Conservation (phyloP, 1,284 basidiomycete genomes). For the Veloboletus limbatus region DNA sequence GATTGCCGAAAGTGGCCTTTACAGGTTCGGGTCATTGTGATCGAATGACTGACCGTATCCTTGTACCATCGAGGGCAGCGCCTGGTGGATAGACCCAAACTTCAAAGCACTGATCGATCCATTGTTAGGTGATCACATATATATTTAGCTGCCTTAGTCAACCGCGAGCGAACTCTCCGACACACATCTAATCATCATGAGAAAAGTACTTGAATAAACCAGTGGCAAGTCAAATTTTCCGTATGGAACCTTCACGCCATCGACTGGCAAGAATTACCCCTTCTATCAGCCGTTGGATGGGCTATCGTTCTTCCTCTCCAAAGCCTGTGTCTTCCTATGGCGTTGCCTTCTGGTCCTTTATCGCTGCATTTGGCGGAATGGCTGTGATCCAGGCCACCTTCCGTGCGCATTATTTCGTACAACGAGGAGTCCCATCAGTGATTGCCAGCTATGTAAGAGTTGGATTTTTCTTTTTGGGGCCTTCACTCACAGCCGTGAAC, state of each 20-base stretch:
- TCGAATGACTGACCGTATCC: too few species aligned
- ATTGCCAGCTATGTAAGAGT: constrained; percentile 24
- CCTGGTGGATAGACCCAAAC: too few species aligned
- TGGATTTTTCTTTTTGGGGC: not conserved
- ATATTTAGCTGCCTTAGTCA: too few species aligned
- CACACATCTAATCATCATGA: too few species aligned
- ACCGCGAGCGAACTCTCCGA: too few species aligned
- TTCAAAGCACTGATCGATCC: too few species aligned
- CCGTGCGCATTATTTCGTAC: constrained; percentile 47
- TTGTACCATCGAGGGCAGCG: too few species aligned
- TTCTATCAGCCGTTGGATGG: constrained; percentile 15
- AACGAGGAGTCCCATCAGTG: constrained; percentile 43
- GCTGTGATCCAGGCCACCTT: constrained; percentile 56
- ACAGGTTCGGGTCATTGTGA: too few species aligned
- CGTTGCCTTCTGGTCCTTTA: constrained; percentile 37
- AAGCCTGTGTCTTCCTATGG: constrained; percentile 5
- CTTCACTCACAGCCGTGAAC: constrained; percentile 41
- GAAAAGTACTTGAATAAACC: too few species aligned
- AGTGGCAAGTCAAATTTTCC: too few species aligned
- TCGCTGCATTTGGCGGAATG: constrained; percentile 57
- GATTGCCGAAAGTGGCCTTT: too few species aligned
- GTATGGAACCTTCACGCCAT: constrained; percentile 2
- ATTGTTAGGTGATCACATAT: too few species aligned
- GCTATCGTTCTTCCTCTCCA: constrained; percentile 11
- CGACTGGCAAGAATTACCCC: constrained; percentile 3